Evolutionary conservation across 2,329 filamentous ascomycete genomes (phyloP).

Genomic region (Colletotrichum phormii): DNA sequence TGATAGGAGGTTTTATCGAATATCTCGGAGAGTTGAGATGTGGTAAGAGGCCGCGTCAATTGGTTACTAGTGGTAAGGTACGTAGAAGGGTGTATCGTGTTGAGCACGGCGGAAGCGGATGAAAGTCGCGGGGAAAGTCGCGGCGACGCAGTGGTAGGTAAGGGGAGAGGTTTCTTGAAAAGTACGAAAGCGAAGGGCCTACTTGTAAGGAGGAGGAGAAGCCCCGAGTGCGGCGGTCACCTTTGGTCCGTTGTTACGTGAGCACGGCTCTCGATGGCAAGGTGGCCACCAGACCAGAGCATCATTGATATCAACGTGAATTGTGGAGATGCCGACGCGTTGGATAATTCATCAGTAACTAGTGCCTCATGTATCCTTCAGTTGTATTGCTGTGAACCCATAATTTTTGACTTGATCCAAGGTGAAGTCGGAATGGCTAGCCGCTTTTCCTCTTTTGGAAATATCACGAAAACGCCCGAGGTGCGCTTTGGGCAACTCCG

Average conservation of each 20-base stretch:
- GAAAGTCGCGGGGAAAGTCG: not conserved
- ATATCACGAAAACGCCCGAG: not conserved
- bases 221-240: not conserved
- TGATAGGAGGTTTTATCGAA: not conserved
- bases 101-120: not conserved
- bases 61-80: not conserved
- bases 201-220: not conserved
- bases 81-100: not conserved
- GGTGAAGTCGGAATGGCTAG: not conserved
- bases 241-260: not conserved
- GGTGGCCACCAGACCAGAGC: not conserved
- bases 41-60: not conserved
- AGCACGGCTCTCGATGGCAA: not conserved
- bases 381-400: not conserved
- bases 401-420: not conserved
- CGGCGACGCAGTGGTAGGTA: not conserved
- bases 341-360: not conserved
- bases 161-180: not conserved
- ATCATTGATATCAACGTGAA: not conserved
- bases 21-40: not conserved
- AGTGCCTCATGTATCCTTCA: not conserved
- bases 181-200: not conserved
- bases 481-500: no score
- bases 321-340: not conserved
- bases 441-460: not conserved